Evolutionary conservation across 2,329 filamentous ascomycete species (phyloP).

Genomic region (Emmonsiellopsis sp.): DNA sequence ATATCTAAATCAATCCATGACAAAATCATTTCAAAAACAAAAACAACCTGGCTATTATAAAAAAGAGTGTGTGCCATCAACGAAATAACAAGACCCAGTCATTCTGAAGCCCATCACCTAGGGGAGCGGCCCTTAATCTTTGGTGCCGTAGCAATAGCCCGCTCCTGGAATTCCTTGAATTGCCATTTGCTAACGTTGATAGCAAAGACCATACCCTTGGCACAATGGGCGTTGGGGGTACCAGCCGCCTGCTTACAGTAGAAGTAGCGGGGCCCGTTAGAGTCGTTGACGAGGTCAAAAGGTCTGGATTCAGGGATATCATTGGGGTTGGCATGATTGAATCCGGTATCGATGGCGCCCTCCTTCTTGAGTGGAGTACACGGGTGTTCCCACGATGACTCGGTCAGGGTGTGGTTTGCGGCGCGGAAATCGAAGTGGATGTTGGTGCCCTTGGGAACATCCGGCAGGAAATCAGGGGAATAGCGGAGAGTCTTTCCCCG

Average conservation of each 20-base stretch:
- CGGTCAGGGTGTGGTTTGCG: constrained; percentile 66
- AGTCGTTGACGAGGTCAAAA: constrained; percentile 7
- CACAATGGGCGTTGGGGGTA: constrained; percentile 49
- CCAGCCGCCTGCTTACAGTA: constrained; percentile 54
- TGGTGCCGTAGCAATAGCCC: constrained; percentile 47
- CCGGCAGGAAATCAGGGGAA: constrained; percentile 49
- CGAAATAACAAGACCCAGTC: neutral
- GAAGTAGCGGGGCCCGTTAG: constrained; percentile 62
- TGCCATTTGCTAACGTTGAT: constrained; percentile 65
- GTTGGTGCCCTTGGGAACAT: constrained; percentile 56
- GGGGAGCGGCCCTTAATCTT: neutral
- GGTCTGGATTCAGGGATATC: constrained; percentile 59
- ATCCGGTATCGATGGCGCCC: constrained; percentile 63
- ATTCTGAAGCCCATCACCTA: neutral
- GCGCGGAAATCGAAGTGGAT: constrained; percentile 64
- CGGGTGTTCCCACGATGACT: constrained; percentile 60
- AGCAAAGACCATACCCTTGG: constrained; percentile 67
- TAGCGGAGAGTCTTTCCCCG: constrained; percentile 49
- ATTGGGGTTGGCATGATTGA: constrained; percentile 57
- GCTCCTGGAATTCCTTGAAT: constrained; percentile 62
- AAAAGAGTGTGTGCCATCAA: neutral
- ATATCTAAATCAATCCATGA: neutral
- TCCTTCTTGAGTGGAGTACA: constrained; percentile 48
- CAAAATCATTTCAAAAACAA: neutral
- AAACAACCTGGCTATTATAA: neutral